These are phyloP conservation scores for Brassica carinata DNA, from an alignment of 345 rosid species.

Conservation along the genomic window DNA sequence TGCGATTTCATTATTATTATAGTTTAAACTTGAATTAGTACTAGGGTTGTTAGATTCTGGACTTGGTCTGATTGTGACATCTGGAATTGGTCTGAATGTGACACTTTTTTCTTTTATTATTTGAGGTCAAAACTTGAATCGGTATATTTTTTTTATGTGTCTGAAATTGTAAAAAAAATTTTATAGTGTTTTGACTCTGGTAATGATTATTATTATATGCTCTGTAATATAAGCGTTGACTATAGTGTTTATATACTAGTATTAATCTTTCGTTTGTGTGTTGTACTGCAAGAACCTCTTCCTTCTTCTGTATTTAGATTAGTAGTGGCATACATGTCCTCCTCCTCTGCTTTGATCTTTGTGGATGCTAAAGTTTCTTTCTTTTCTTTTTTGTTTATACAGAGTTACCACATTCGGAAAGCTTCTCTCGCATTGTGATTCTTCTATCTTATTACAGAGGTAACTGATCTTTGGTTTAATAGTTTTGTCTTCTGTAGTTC, in stretches of 20 bases:
- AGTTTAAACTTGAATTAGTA: background rate
- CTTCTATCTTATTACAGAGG: background rate
- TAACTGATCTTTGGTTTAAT: background rate
- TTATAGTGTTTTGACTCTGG: background rate
- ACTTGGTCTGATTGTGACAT: background rate
- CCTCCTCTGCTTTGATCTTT: background rate
- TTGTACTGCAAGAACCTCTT: background rate
- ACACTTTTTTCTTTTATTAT: constrained; percentile 3
- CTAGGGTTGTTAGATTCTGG: background rate
- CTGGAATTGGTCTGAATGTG: constrained; percentile 11
- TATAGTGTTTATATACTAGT: background rate
- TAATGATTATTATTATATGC: constrained; percentile 26
- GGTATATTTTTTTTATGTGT: background rate
- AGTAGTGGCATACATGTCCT: constrained; percentile 29
- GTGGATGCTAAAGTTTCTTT: constrained; percentile 18
- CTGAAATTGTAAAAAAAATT: background rate
- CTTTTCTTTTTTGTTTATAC: background rate
- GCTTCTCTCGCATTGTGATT: background rate
- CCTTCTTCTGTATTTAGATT: background rate
- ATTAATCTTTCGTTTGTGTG: background rate
- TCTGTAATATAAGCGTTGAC: constrained; percentile 22
- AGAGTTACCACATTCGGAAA: background rate
- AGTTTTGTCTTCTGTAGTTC: background rate
- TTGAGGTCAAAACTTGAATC: constrained; percentile 19
- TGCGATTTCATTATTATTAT: background rate